These are phyloP conservation scores for Chamaecyparis obtusa DNA, from an alignment of 75 land plant genomes.

Conservation along the genomic window DNA sequence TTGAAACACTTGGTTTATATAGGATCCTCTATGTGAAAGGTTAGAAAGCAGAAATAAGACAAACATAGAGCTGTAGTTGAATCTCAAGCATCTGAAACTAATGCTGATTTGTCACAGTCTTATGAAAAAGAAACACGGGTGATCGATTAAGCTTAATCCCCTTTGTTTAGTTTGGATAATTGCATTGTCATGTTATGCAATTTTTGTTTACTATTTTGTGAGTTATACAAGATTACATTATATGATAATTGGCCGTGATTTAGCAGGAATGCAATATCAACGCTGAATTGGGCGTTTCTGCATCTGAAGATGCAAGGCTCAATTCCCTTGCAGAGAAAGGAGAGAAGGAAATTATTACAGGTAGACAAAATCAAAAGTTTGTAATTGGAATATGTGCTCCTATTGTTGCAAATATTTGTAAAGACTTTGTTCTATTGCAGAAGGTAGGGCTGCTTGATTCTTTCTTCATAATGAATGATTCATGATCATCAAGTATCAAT, in stretches of 20 bases:
- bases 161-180: not conserved
- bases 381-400: conserved; percentile 84
- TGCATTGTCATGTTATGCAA: not conserved
- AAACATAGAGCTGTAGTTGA: conserved; percentile 56
- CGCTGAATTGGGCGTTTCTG: conserved; percentile 89
- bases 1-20: conserved; percentile 90
- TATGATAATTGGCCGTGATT: not conserved
- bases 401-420: conserved; percentile 81
- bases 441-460: conserved; percentile 42
- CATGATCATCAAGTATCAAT: too few species aligned
- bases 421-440: conserved; percentile 73
- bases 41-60: conserved; percentile 63
- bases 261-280: conserved; percentile 72
- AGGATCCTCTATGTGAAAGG: conserved; percentile 71
- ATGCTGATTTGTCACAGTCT: conserved; percentile 19
- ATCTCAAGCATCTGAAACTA: conserved; percentile 8
- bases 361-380: conserved; percentile 46
- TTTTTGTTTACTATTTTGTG: not conserved
- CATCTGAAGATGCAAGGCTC: conserved; percentile 80
- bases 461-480: not conserved
- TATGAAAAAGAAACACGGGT: conserved; percentile 23
- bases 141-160: not conserved
- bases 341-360: conserved; percentile 85
- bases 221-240: not conserved
- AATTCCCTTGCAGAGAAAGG: conserved; percentile 76